Percentiles rank a stretch among this genome's conserved stretches.
Conservation (phyloP, 768 basidiomycete species). For the Plicaturopsis crispa region DNA sequence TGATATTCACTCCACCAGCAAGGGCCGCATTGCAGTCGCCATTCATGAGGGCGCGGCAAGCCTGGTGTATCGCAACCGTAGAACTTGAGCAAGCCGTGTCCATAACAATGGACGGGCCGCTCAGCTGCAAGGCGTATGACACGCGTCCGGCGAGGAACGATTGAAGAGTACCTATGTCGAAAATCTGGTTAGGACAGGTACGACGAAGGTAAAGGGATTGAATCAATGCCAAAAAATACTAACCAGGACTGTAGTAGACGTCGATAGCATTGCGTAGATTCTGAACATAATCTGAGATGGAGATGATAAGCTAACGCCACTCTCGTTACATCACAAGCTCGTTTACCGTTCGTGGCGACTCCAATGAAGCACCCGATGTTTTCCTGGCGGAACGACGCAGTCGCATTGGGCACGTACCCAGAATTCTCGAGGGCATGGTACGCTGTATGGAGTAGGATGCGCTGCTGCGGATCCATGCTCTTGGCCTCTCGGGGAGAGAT, state of each 20-base stretch:
- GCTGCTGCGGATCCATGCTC: constrained; percentile 73
- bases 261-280: constrained; percentile 58
- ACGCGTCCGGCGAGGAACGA: constrained; percentile 68
- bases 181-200: constrained; percentile 2
- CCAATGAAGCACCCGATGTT: constrained; percentile 62
- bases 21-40: constrained; percentile 62
- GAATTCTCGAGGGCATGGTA: constrained; percentile 65
- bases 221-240: constrained; percentile 3
- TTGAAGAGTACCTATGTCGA: constrained; percentile 58
- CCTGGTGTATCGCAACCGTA: constrained; percentile 60
- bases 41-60: constrained; percentile 53
- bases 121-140: constrained; percentile 58
- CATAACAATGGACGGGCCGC: constrained; percentile 64
- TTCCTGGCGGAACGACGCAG: constrained; percentile 40
- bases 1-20: constrained; percentile 69
- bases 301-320: too few relatives aligned
- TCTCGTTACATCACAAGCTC: too few relatives aligned
- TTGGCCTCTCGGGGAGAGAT: constrained; percentile 69
- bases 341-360: constrained; percentile 58
- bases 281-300: constrained; percentile 63
- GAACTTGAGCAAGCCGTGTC: constrained; percentile 77
- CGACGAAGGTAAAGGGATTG: not conserved
- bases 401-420: constrained; percentile 59
- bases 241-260: constrained; percentile 66
- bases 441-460: constrained; percentile 57